Percentiles rank a stretch among this genome's conserved stretches.
These are phyloP conservation scores for Ruellia speciosa DNA, from an alignment of 305 asterid genomes.

Conservation along the genomic window DNA sequence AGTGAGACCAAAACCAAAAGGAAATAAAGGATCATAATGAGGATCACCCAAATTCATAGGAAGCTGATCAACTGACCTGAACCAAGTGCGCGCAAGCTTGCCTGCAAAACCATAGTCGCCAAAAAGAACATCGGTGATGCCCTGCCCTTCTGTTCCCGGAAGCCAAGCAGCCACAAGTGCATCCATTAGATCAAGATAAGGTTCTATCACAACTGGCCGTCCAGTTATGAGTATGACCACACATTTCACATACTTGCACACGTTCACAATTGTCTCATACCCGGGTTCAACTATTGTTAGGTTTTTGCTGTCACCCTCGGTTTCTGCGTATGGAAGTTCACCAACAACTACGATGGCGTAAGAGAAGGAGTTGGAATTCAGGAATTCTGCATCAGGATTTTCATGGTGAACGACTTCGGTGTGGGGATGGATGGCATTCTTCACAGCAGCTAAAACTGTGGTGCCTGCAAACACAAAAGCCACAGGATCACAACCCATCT, in stretches of 20 bases:
- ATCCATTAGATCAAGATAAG: conserved; percentile 41
- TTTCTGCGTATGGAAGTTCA: conserved; percentile 48
- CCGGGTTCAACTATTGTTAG: conserved; percentile 38
- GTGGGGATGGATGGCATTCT: conserved; percentile 35
- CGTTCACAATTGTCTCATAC: conserved; percentile 30
- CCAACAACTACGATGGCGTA: conserved; percentile 59
- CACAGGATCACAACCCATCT: not conserved
- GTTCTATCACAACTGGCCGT: conserved; percentile 56
- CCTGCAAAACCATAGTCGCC: conserved; percentile 56
- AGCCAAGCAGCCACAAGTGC: conserved; percentile 74
- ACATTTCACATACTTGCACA: conserved; percentile 41
- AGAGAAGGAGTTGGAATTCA: conserved; percentile 35
- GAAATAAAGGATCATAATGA: conserved; percentile 44
- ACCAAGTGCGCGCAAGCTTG: conserved; percentile 55
- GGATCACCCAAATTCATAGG: conserved; percentile 54
- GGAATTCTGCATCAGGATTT: conserved; percentile 32
- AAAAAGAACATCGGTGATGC: conserved; percentile 53
- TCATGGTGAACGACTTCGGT: conserved; percentile 38
- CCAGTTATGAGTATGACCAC: conserved; percentile 56
- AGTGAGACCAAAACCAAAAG: conserved; percentile 44
- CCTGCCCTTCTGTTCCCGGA: conserved; percentile 72
- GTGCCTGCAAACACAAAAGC: conserved; percentile 32
- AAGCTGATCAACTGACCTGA: conserved; percentile 49
- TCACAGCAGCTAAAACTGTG: conserved; percentile 46
- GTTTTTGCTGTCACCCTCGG: conserved; percentile 35